Percentiles rank a stretch among this genome's conserved stretches.
phyloP scores from a whole-genome alignment of 1,284 basidiomycete genomes.

The Pseudozyma thailandica region DNA sequence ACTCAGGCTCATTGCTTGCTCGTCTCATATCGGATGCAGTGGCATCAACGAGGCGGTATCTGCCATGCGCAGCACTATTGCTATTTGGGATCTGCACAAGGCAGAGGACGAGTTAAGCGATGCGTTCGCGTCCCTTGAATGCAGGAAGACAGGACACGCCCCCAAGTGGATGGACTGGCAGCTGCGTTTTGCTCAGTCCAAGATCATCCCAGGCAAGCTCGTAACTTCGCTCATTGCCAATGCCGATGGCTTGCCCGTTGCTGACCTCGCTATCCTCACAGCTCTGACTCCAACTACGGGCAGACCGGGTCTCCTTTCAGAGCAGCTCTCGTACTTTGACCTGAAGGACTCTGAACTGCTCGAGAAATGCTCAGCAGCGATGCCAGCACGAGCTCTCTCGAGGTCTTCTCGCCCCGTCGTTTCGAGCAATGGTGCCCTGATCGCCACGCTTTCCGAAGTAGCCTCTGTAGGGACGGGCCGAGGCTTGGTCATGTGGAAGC shows the following conservation, averaged over 20 bases:
- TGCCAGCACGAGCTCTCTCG: constrained; percentile 22
- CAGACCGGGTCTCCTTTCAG: constrained; percentile 11
- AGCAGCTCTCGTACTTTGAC: constrained; percentile 29
- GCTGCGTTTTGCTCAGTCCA: constrained; percentile 17
- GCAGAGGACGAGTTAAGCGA: constrained; percentile 41
- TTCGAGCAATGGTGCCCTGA: constrained; percentile 40
- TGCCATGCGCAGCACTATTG: constrained; percentile 26
- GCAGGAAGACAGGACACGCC: constrained; percentile 34
- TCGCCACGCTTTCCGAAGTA: constrained; percentile 10
- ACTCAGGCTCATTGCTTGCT: constrained; percentile 23
- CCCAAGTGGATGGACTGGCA: constrained; percentile 43
- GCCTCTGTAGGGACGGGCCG: constrained; percentile 2
- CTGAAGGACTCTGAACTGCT: constrained; percentile 6
- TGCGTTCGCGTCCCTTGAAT: constrained; percentile 45
- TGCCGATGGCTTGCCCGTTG: constrained; percentile 11
- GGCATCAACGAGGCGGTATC: not conserved
- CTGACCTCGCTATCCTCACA: constrained; percentile 20
- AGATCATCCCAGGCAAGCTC: constrained; percentile 14
- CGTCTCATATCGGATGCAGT: constrained; percentile 9
- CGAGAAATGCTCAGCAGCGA: not conserved
- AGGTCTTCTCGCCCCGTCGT: constrained; percentile 22
- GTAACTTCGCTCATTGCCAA: constrained; percentile 29
- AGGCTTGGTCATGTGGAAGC: constrained; percentile 30
- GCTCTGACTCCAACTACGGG: constrained; percentile 7
- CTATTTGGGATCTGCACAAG: constrained; percentile 32